Conservation (phyloP, 2,329 filamentous ascomycete species). For the Colletotrichum phormii region DNA sequence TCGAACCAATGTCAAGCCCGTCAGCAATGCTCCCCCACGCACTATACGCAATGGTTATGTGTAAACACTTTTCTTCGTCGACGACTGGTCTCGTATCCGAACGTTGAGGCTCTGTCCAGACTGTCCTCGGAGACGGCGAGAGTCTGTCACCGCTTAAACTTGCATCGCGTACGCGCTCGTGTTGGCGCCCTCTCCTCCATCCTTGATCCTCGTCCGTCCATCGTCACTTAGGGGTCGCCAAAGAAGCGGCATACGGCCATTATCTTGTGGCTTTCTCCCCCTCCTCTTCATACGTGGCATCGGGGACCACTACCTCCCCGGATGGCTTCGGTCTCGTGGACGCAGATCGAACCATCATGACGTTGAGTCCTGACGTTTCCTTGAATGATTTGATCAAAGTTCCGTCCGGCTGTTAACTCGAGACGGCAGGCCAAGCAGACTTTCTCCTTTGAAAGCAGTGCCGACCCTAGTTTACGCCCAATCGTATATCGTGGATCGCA, state of each 20-base stretch:
- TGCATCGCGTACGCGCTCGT: background rate
- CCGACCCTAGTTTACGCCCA: background rate
- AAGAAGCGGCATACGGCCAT: too few species aligned
- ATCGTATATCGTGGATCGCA: too few species aligned
- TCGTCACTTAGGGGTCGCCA: background rate
- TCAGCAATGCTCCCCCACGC: background rate
- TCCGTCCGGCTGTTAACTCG: background rate
- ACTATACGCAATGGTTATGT: background rate
- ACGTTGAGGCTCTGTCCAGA: background rate
- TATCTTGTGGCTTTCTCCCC: background rate
- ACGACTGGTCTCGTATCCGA: background rate
- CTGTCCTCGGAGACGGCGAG: background rate
- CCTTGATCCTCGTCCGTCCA: constrained; percentile 1
- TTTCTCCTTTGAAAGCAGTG: background rate
- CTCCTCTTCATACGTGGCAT: background rate
- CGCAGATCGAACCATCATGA: constrained; percentile 8
- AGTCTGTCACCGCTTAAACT: background rate
- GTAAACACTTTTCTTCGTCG: background rate
- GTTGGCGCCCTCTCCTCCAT: background rate
- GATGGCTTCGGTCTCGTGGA: constrained; percentile 2
- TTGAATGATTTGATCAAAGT: background rate
- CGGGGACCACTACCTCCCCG: background rate
- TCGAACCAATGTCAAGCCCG: background rate
- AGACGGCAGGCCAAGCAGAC: background rate
- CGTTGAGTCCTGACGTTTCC: background rate